phyloP scores from a whole-genome alignment of 2,329 filamentous ascomycete species.

The Daldinia sp. region DNA sequence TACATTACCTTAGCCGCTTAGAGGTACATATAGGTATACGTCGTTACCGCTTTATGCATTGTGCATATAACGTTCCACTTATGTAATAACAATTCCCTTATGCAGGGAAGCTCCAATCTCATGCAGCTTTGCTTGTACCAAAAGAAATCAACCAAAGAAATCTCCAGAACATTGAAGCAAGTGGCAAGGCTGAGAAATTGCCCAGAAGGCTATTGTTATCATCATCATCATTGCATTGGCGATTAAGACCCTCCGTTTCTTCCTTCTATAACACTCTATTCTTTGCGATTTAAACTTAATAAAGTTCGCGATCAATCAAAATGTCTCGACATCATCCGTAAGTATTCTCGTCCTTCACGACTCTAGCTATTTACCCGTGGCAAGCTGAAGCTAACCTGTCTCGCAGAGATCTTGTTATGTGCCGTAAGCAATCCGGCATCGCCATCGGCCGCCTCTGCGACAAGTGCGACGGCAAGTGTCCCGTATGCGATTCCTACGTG shows the following conservation, averaged over 20 bases:
- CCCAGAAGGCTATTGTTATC: conserved; percentile 27
- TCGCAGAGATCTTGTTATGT: conserved; percentile 93
- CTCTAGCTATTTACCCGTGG: conserved; percentile 19
- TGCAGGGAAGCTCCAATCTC: conserved; percentile 25
- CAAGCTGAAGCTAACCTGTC: conserved; percentile 41
- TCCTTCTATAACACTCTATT: conserved; percentile 4
- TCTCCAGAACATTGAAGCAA: conserved; percentile 28
- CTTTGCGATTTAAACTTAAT: not conserved
- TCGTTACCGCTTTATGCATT: conserved; percentile 20
- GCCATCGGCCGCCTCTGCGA: conserved; percentile 98
- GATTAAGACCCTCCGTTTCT: not conserved
- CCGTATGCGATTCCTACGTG: conserved; percentile 98
- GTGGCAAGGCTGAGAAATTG: conserved; percentile 58
- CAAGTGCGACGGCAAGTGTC: conserved; percentile 99
- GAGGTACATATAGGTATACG: not conserved
- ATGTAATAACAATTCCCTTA: not conserved
- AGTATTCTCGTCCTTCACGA: conserved; percentile 42
- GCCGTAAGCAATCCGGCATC: conserved; percentile 97
- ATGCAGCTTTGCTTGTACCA: not conserved
- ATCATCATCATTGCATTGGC: conserved; percentile 17
- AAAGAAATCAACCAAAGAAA: no score
- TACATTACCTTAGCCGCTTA: no score
- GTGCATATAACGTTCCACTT: conserved; percentile 1
- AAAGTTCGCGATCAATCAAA: conserved; percentile 5
- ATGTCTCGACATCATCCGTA: conserved; percentile 49